A percentile compares a stretch with the other conserved stretches of the same genome.
Evolutionary conservation across 352 stramenopile genomes (phyloP).

Genomic region (Peronospora destructor): DNA sequence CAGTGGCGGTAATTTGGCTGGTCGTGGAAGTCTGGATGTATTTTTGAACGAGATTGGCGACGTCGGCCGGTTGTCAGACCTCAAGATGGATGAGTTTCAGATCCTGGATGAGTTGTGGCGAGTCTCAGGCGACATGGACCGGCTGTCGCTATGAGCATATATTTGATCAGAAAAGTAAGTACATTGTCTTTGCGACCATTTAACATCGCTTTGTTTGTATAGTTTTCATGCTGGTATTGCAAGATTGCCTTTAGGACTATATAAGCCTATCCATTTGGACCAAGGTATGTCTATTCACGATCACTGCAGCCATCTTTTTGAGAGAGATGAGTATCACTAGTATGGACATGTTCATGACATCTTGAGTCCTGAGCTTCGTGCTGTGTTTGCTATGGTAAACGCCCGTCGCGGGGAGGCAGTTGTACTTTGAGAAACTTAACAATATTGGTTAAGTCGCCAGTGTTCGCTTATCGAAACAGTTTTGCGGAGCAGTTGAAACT

Average conservation of each 20-base stretch:
- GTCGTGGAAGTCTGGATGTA: slow-evolving; percentile 57
- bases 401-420: no score
- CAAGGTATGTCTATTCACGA: no score
- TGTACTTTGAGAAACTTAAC: no score
- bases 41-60: slow-evolving; percentile 80
- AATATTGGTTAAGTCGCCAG: no score
- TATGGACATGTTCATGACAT: no score
- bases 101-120: slow-evolving; percentile 76
- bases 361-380: no score
- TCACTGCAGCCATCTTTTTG: no score
- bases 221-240: not conserved
- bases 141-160: slow-evolving; percentile 58
- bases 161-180: slow-evolving; percentile 16
- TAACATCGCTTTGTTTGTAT: slow-evolving; percentile 15
- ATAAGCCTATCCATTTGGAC: no score
- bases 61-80: slow-evolving; percentile 69
- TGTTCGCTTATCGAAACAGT: slow-evolving; percentile 41
- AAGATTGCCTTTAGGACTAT: slow-evolving; percentile 20
- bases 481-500: slow-evolving; percentile 61
- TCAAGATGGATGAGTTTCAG: slow-evolving; percentile 84
- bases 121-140: slow-evolving; percentile 81
- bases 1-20: slow-evolving; percentile 40
- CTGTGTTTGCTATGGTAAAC: no score
- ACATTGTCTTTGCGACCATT: not conserved
- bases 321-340: no score